Base-by-base conservation (phyloP, 805 yeast genomes). In the Jamesozyma jinghongensis region DNA sequence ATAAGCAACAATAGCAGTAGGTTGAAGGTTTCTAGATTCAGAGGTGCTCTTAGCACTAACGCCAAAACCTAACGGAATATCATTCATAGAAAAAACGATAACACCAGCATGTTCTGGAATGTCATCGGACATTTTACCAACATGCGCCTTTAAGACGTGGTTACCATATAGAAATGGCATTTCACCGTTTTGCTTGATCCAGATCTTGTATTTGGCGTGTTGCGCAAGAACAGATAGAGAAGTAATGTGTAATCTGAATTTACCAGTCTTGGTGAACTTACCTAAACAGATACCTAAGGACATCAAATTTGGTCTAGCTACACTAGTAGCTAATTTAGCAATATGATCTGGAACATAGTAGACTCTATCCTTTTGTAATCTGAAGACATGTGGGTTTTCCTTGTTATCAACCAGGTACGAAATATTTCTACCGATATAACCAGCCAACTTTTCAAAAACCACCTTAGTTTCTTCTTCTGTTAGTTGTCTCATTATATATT, bases 91-190 rank as follows among this genome's bases (percentile, higher is more conserved):
- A 54, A 75, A 86, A 13, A 92, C 81, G 50, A 92, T 73, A 18
- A 92, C 88, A 57, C 98, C 98, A 2, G 95, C 92, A 58, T 92
- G 98, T 63, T 90, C 97, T 25, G 97, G 97, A 41, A 92, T 85
- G 59, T 92, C 97, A 51, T 92, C 98, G 41, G 94, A 83, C 84
- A 92, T 86, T 54, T 87, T 81, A 28, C 98, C 98, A 42, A 92
- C 73, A 60, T 92, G 98, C 4, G 98, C 98, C 61, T 92, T 92
- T 52, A 92, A 71, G 20, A 90, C 90, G 62, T 92, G 95, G 68
- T 92, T 92, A 29, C 98, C 98, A 54, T 92, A 92, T 49, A 92
- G 67, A 61, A 82, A 92, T 12, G 98, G 97, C 98, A 92, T 92
- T 65, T 92, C 98, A 54, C 98, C 98, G 59, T 92, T 92, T 38